Evolutionary conservation across 768 basidiomycete species (phyloP).

Genomic region (Boletus patriciae): DNA sequence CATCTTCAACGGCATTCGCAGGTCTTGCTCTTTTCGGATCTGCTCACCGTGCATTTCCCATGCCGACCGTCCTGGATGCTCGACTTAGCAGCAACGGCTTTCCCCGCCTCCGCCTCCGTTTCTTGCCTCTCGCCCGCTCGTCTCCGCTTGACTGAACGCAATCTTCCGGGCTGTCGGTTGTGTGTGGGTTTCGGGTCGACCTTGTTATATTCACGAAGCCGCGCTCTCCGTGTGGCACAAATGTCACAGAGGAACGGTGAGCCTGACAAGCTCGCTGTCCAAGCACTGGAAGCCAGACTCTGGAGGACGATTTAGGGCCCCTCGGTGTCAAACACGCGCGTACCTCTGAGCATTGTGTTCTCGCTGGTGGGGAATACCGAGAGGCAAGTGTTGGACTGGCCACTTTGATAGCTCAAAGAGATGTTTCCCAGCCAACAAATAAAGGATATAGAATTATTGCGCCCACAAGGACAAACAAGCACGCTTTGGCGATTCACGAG

Average conservation of each 20-base stretch:
- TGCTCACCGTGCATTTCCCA: background rate
- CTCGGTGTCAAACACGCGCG: background rate
- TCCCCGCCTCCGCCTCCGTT: background rate
- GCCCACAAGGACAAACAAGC: constrained; percentile 50
- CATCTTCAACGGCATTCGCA: background rate
- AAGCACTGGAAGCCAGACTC: background rate
- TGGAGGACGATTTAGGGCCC: constrained; percentile 1
- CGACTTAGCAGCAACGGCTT: constrained; percentile 3
- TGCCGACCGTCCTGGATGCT: background rate
- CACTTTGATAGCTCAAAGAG: constrained; percentile 6
- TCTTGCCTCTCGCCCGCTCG: background rate
- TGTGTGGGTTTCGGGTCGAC: background rate
- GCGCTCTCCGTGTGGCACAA: background rate
- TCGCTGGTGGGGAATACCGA: background rate
- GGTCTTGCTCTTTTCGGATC: background rate
- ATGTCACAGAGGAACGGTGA: background rate
- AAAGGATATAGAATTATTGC: constrained; percentile 28
- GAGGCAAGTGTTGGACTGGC: constrained; percentile 1
- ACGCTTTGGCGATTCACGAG: constrained; percentile 30
- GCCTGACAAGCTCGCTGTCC: background rate
- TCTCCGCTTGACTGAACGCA: background rate
- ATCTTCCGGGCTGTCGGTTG: background rate
- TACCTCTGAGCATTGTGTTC: background rate
- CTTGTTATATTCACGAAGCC: background rate
- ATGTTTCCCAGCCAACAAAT: constrained; percentile 33